Base-by-base conservation (phyloP, 345 rosid genomes). In the Lepidium sativum region DNA sequence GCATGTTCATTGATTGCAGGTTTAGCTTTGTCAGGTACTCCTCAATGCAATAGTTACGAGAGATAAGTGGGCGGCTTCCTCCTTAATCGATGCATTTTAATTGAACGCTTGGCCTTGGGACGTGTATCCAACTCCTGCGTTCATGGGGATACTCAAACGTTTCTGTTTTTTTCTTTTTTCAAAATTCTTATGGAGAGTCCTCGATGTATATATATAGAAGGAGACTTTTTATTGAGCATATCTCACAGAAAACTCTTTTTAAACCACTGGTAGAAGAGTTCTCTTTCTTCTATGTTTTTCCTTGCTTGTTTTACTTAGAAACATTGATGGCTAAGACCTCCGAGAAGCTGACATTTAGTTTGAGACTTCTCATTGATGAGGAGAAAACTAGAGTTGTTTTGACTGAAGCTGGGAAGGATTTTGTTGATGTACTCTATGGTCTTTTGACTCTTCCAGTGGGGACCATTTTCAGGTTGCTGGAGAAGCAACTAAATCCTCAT, bases 331-430 rank as follows among this genome's bases (percentile, higher is more conserved):
- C 25, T 23, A 20, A 1, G 21, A 20, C 21, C 21, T 20, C 21
- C 2, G 25, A 23, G 25, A 1, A 23, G 21, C 21, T 20, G 21
- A 68, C 54, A 54, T 43, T 68, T 31, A 38, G 33, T 21, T 8
- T 75, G 27, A 75, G 40, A 54, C 75, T 75, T 13, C 67, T 65
- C 7, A 4, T 59, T 9, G 75, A 64, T n/a, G 41, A 49, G 8
- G 21, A 59, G 10, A 17, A 55, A 15, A 64, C 39, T 42, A 69
- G 12, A 17, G 75, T 70, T 35, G 40, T 70, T 16, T 70, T 45
- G 40, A 72, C 65, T 6, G 72, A 75, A 20, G 21, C 21, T 20
- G 21, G 21, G 21, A 20, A 20, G 21, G 21, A 20, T 20, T 20
- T 20, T 20, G 68, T 50, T 8, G 75, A 70, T 33, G 58, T 70